A percentile compares a stretch with the other conserved stretches of the same genome.
These are phyloP conservation scores for Clonostachys rhizophaga DNA, from an alignment of 2,329 filamentous ascomycete genomes.

Conservation along the genomic window DNA sequence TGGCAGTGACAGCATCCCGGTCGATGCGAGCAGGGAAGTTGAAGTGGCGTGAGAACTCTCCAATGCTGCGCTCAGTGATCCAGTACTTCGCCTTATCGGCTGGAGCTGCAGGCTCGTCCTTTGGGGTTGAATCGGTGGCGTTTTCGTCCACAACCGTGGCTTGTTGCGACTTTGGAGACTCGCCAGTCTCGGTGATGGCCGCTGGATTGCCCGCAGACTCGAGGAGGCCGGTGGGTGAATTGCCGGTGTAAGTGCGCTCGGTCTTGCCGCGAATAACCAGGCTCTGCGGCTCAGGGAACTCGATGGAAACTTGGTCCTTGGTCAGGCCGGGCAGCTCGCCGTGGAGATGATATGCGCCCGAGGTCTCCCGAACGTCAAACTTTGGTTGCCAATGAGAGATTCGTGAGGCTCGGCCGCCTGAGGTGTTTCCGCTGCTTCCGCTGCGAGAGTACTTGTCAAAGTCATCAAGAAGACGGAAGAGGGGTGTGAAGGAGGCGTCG, in stretches of 20 bases:
- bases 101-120: conserved; percentile 50
- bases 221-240: conserved; percentile 38
- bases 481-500: conserved; percentile 49
- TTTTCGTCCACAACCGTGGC: conserved; percentile 46
- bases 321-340: conserved; percentile 74
- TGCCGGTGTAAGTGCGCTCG: conserved; percentile 58
- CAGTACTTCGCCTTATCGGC: conserved; percentile 46
- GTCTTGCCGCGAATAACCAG: conserved; percentile 65
- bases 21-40: background rate
- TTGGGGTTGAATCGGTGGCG: background rate
- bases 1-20: background rate
- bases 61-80: background rate
- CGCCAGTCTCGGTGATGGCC: conserved; percentile 30
- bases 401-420: conserved; percentile 12
- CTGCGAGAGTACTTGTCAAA: conserved; percentile 50
- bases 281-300: conserved; percentile 74
- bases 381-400: conserved; percentile 64
- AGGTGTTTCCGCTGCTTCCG: conserved; percentile 9
- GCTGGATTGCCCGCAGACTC: conserved; percentile 26
- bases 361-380: conserved; percentile 73
- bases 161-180: conserved; percentile 31
- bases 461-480: conserved; percentile 62
- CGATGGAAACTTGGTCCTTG: conserved; percentile 70
- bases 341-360: conserved; percentile 67
- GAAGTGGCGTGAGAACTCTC: background rate